Evolutionary conservation across 2,329 filamentous ascomycete genomes (phyloP).

Genomic region (Neofusicoccum kwambonambiense): DNA sequence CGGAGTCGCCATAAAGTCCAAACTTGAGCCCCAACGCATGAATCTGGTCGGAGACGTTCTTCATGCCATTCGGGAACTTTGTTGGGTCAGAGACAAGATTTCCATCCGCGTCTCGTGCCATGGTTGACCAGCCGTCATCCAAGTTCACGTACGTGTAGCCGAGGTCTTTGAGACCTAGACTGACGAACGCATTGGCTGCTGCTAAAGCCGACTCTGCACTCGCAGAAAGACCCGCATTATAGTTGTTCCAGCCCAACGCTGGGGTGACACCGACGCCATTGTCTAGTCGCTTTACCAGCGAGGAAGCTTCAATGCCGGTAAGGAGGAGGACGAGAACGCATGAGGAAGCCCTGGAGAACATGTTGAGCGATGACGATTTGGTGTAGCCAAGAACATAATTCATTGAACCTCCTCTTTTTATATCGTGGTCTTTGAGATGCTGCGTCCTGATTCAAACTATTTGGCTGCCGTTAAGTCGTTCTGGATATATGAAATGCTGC

Average conservation of each 20-base stretch:
- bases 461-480: slow-evolving; percentile 8
- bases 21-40: slow-evolving; percentile 39
- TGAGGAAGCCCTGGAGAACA: background rate
- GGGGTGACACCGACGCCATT: slow-evolving; percentile 25
- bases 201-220: background rate
- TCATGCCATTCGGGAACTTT: slow-evolving; percentile 42
- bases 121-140: slow-evolving; percentile 36
- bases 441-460: background rate
- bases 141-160: slow-evolving; percentile 29
- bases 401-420: background rate
- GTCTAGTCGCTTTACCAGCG: slow-evolving; percentile 15
- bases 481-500: slow-evolving; percentile 3
- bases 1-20: slow-evolving; percentile 41
- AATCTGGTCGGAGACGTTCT: slow-evolving; percentile 35
- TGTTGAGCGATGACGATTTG: background rate
- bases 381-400: background rate
- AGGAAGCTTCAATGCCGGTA: background rate
- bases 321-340: background rate
- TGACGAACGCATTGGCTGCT: background rate
- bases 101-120: slow-evolving; percentile 25
- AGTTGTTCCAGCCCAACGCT: slow-evolving; percentile 28
- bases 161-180: slow-evolving; percentile 24
- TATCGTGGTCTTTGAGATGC: background rate
- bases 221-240: background rate
- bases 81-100: slow-evolving; percentile 31